Evolutionary conservation across 495 filamentous ascomycete genomes (phyloP).

Genomic region (Aspergillus biplanus): DNA sequence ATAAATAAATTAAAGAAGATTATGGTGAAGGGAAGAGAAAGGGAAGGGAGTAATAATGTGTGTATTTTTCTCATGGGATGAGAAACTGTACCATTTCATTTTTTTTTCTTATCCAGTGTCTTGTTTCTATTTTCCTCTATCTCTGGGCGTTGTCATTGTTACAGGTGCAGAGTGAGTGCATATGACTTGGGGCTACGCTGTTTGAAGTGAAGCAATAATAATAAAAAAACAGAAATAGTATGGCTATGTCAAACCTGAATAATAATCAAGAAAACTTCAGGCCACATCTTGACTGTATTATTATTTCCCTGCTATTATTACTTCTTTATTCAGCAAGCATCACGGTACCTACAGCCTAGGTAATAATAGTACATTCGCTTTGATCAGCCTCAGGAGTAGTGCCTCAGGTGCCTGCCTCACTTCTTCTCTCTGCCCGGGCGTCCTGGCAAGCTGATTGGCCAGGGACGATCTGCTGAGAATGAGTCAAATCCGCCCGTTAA

Average conservation of each 20-base stretch:
- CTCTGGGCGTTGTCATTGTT: not conserved
- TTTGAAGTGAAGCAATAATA: too few species aligned
- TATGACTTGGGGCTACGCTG: not conserved
- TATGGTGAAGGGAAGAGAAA: slow-evolving; percentile 1
- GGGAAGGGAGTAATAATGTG: slow-evolving; percentile 2
- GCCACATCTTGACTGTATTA: too few species aligned
- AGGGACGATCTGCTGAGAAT: not conserved
- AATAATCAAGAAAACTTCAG: too few species aligned
- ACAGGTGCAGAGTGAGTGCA: not conserved
- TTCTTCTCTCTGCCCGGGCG: not conserved
- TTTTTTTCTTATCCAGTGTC: not conserved
- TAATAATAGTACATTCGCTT: not conserved
- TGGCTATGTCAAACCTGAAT: too few species aligned
- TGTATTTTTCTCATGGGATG: not conserved
- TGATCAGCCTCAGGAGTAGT: too few species aligned
- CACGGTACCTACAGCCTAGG: not conserved
- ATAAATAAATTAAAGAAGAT: not conserved
- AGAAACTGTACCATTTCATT: not conserved
- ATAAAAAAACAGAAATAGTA: too few species aligned
- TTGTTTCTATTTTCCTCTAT: too few species aligned
- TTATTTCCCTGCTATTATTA: too few species aligned
- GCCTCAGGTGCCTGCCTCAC: not conserved
- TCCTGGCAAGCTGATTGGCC: not conserved
- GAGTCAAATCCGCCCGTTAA: not conserved
- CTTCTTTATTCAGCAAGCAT: too few species aligned